Evolutionary conservation across 768 basidiomycete genomes (phyloP), one percentile per base, ranked within the genome.

Genomic region (Hygrophoropsis aurantiaca): DNA sequence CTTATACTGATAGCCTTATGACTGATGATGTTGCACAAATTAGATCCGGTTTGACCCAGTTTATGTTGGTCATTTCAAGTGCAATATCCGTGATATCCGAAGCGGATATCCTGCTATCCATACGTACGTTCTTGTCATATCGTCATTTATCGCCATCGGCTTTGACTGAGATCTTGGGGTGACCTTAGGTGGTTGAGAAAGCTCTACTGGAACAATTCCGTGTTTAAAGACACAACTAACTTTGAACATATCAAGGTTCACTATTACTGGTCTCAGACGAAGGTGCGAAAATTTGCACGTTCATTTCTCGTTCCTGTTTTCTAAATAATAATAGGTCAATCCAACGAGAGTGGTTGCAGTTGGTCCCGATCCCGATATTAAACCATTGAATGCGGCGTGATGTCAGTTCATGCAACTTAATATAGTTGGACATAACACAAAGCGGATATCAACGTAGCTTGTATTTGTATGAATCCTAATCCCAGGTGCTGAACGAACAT

Each of bases 51-150:
- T 94, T 67, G 93, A 95, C 57, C 84, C 85, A 1, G 94, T 87
- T 13, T 97, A 98, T 66, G 78, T 87, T 39, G 82, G 85, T 0
- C 90, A 93, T 63, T 98, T 98, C 79, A 97, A 97, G 58, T 94
- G 92, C 71, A 94, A 95, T 73, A 63, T 91, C 53, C 82, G 85
- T 24, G 83, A 79, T 35, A 89, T 97, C 60, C 90, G 94, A 19
- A 72, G 83, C 58, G 88, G 88, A 5, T 98, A 94, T 66, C 94
- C 94, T 16, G 78, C 82, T 40, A 79, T 97, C 40, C 79, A 97
- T 69, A 61, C 62, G 82, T 79, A 45, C 37, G 75, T 67, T n/a
- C 27, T 40, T 18, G 33, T 59, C 24, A 53, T 53, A 30, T 46
- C 6, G 13, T 21, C 39, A 5, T 2, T 7, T 11, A 20, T 30